phyloP scores from a whole-genome alignment of 2,329 filamentous ascomycete species.

The Penicillium sp. region DNA sequence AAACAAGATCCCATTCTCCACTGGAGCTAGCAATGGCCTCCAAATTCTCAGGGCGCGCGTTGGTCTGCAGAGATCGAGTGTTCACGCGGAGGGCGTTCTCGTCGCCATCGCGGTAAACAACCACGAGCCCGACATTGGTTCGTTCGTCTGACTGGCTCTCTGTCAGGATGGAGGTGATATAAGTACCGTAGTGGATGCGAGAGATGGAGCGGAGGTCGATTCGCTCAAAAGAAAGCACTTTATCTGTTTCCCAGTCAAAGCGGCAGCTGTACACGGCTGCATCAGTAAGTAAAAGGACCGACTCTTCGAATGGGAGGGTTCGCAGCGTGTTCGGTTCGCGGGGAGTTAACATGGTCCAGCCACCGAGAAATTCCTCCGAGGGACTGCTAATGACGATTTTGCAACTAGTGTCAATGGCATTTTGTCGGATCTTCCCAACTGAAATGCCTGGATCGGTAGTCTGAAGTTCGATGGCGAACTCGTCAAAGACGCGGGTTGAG shows the following conservation, averaged over 20 bases:
- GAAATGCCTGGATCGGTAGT: constrained; percentile 89
- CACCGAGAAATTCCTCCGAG: constrained; percentile 82
- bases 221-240: constrained; percentile 88
- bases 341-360: constrained; percentile 86
- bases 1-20: constrained; percentile 47
- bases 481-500: constrained; percentile 81
- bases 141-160: constrained; percentile 74
- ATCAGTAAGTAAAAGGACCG: constrained; percentile 84
- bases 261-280: constrained; percentile 84
- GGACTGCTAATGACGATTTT: constrained; percentile 83
- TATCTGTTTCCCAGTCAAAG: constrained; percentile 94
- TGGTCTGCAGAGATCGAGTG: constrained; percentile 72
- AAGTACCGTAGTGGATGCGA: constrained; percentile 77
- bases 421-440: constrained; percentile 79
- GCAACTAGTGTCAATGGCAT: constrained; percentile 86
- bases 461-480: constrained; percentile 94
- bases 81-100: constrained; percentile 78
- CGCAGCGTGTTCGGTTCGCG: constrained; percentile 70
- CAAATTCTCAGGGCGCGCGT: constrained; percentile 54
- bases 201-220: constrained; percentile 76
- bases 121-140: constrained; percentile 81
- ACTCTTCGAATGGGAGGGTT: constrained; percentile 79
- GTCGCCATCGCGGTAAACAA: constrained; percentile 74
- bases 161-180: constrained; percentile 87
- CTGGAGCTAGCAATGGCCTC: constrained; percentile 32